Conservation (phyloP, 2,329 filamentous ascomycete species). For the Fusarium austroafricanum region DNA sequence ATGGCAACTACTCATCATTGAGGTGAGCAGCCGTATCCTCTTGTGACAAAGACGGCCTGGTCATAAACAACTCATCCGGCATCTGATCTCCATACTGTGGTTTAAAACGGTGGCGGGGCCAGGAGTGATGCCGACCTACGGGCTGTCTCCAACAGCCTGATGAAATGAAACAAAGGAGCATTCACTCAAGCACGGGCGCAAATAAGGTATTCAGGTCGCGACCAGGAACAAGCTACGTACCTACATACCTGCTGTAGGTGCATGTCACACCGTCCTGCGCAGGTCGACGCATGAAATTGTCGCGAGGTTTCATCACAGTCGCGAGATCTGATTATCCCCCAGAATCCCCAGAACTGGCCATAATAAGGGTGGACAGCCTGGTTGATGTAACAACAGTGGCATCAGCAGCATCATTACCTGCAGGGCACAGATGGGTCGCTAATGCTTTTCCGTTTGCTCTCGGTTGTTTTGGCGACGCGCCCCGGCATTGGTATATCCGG, state of each 20-base stretch:
- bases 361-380: not conserved
- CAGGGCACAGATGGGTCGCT: slow-evolving; percentile 4
- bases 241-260: slow-evolving; percentile 5
- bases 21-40: not conserved
- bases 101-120: slow-evolving; percentile 27
- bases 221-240: slow-evolving; percentile 17
- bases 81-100: not conserved
- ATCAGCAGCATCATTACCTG: slow-evolving; percentile 3
- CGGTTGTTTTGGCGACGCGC: slow-evolving; percentile 5
- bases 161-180: slow-evolving; percentile 18
- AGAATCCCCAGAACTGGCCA: not conserved
- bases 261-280: slow-evolving; percentile 16
- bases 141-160: slow-evolving; percentile 5
- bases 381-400: slow-evolving; percentile 19
- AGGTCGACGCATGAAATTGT: slow-evolving; percentile 30
- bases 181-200: slow-evolving; percentile 16
- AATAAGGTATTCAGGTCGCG: slow-evolving; percentile 13
- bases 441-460: not conserved
- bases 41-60: slow-evolving; percentile 3
- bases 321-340: slow-evolving; percentile 10
- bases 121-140: slow-evolving; percentile 13
- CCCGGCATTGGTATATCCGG: slow-evolving; percentile 33
- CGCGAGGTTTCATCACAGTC: slow-evolving; percentile 16
- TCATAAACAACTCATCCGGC: slow-evolving; percentile 5
- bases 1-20: not conserved